Evolutionary conservation across 306 rosid species (phyloP), one percentile per base, ranked within the genome.

Genomic region (Dalbergia oliveri): DNA sequence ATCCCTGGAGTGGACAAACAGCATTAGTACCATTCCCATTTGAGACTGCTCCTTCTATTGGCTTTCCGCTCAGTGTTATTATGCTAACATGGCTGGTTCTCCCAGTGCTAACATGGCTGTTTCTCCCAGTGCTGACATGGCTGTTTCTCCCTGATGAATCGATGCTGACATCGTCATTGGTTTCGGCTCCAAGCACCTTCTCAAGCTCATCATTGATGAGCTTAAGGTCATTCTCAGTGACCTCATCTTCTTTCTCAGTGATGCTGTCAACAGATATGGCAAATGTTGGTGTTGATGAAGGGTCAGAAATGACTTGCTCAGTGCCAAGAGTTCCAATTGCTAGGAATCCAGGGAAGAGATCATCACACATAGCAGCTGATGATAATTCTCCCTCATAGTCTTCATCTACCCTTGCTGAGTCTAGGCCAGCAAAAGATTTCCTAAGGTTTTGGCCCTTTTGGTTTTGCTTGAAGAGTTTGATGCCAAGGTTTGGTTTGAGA

Each of bases 281-380:
- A 64, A 95, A 91, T 80, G 87, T 87, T 79, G 99, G 99, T 26
- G 98, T 95, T 79, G 93, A 83, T 50, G 93, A 86, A 58, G 92
- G 89, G 66, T 88, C 87, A 4, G 83, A 66, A 34, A 81, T 71
- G 12, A 82, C 75, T 73, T 93, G 94, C 9, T 91, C 97, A 8
- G 92, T 83, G 18, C 98, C 98, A 53, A 95, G 94, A 23, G 99
- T 95, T 66, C 99, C 99, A 14, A 95, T 93, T 8, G 99, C 97
- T 15, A 95, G 86, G 73, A 95, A 95, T n/a, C 99, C 99, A 49
- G 94, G 98, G 84, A 93, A 95, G 86, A 90, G 87, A 77, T 82
- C 54, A 11, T 49, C 57, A 50, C 57, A 86, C 65, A 90, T 85
- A 16, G 81, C 83, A 64, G 80, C 82, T 11, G 53, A 4, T 0